phyloP scores from a whole-genome alignment of 768 basidiomycete genomes.

The Galerina sulciceps region DNA sequence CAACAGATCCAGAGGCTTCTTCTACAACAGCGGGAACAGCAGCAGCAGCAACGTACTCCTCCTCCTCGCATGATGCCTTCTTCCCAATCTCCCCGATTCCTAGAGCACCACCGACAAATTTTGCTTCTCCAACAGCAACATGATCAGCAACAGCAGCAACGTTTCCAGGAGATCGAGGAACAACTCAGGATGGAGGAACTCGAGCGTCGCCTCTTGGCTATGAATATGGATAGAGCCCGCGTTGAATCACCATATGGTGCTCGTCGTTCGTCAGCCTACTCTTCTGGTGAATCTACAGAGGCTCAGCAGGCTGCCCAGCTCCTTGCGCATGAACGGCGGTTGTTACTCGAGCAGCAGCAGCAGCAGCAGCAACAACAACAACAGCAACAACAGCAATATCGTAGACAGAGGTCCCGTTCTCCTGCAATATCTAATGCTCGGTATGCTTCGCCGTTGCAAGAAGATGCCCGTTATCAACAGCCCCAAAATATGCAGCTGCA shows the following conservation, averaged over 20 bases:
- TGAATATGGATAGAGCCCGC: conserved; percentile 33
- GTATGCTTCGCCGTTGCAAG: conserved; percentile 47
- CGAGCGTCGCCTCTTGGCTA: conserved; percentile 62
- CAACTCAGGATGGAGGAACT: conserved; percentile 68
- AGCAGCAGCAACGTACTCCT: conserved; percentile 59
- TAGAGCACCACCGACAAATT: conserved; percentile 75
- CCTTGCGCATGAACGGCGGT: conserved; percentile 18
- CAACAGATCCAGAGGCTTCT: conserved; percentile 51
- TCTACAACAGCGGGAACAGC: conserved; percentile 44
- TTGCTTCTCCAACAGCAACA: conserved; percentile 72
- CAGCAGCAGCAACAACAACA: conserved; percentile 46
- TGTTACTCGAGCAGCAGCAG: conserved; percentile 22
- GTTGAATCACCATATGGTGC: conserved; percentile 20
- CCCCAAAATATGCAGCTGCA: conserved; percentile 73
- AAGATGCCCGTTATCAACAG: conserved; percentile 43
- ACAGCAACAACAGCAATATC: conserved; percentile 58
- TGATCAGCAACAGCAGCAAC: conserved; percentile 46
- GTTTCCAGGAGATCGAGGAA: conserved; percentile 65
- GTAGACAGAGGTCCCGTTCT: conserved; percentile 49
- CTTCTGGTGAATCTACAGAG: conserved; percentile 49
- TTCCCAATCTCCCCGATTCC: conserved; percentile 80
- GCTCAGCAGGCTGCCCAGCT: conserved; percentile 46
- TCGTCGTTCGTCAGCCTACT: conserved; percentile 21
- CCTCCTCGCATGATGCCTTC: conserved; percentile 77
- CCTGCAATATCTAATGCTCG: conserved; percentile 36